A percentile compares a stretch with the other conserved stretches of the same genome.
Evolutionary conservation across 2,329 filamentous ascomycete genomes (phyloP).

Genomic region (Aciculosporium take): DNA sequence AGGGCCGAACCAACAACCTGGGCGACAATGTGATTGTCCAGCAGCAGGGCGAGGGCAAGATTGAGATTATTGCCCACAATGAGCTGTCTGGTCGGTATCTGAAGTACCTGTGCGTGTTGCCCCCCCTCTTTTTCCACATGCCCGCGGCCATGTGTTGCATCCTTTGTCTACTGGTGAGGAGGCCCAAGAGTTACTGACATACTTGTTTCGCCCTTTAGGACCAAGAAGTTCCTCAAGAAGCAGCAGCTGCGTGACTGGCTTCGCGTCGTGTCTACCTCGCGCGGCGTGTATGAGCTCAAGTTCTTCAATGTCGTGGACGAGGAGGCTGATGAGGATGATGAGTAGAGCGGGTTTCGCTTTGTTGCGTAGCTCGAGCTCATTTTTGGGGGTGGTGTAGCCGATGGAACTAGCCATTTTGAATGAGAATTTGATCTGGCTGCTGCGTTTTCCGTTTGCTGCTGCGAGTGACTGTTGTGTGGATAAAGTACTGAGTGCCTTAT

Average conservation of each 20-base stretch:
- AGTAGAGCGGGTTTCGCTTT: slow-evolving; percentile 49
- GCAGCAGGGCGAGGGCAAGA: slow-evolving; percentile 89
- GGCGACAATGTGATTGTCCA: slow-evolving; percentile 84
- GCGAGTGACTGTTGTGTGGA: neutral
- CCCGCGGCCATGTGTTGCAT: too few relatives aligned
- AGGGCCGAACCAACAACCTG: slow-evolving; percentile 95
- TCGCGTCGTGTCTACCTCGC: slow-evolving; percentile 92
- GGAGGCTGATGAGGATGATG: slow-evolving; percentile 93
- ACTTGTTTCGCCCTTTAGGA: slow-evolving; percentile 37
- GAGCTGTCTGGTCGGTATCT: slow-evolving; percentile 97
- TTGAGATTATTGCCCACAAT: slow-evolving; percentile 94
- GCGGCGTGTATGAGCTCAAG: slow-evolving; percentile 98
- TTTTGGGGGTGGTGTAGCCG: slow-evolving; percentile 3
- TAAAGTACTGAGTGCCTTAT: too few relatives aligned
- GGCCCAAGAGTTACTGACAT: neutral
- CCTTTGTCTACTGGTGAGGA: too few relatives aligned
- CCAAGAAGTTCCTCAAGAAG: slow-evolving; percentile 99
- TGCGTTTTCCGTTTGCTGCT: neutral
- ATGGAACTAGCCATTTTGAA: slow-evolving; percentile 16
- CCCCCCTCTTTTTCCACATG: too few relatives aligned
- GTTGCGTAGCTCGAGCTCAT: slow-evolving; percentile 1
- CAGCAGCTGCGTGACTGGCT: slow-evolving; percentile 99
- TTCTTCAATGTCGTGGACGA: slow-evolving; percentile 99
- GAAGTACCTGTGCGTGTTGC: slow-evolving; percentile 81
- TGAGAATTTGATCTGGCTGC: neutral